These are phyloP conservation scores for Sclerotinia subarctica DNA, from an alignment of 2,329 filamentous ascomycete species.

Conservation along the genomic window DNA sequence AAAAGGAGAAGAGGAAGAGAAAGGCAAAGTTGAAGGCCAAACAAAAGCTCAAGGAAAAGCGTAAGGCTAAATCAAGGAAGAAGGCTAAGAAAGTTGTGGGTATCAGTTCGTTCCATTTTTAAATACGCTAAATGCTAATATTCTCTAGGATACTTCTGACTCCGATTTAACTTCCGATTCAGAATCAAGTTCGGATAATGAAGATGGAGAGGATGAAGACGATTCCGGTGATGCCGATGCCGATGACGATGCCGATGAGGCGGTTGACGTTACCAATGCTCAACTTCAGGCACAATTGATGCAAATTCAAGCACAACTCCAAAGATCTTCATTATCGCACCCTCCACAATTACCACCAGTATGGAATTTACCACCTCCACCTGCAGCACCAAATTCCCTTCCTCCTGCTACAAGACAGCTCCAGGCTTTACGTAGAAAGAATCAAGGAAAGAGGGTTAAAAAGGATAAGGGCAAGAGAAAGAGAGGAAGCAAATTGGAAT, in stretches of 20 bases:
- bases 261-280: conserved; percentile 21
- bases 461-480: conserved; percentile 42
- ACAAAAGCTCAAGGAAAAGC: conserved; percentile 37
- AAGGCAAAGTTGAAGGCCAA: conserved; percentile 41
- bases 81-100: conserved; percentile 39
- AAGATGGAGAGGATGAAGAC: conserved; percentile 21
- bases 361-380: conserved; percentile 18
- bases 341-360: conserved; percentile 7
- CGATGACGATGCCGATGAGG: conserved; percentile 22
- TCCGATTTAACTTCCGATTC: conserved; percentile 37
- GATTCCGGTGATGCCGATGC: conserved; percentile 18
- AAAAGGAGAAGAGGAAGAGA: conserved; percentile 39
- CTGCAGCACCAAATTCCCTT: conserved; percentile 19
- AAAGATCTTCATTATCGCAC: conserved; percentile 22
- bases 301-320: conserved; percentile 29
- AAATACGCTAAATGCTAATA: conserved; percentile 21
- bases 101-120: conserved; percentile 12
- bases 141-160: conserved; percentile 32
- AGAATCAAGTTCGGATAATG: conserved; percentile 33
- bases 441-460: conserved; percentile 39
- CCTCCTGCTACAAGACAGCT: conserved; percentile 25
- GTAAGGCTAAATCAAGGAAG: conserved; percentile 43
- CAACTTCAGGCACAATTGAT: conserved; percentile 31
- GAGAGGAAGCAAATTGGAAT: conserved; percentile 57
- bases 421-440: conserved; percentile 30